Percentiles rank a stretch among this genome's conserved stretches.
Conservation (phyloP, 495 filamentous ascomycete species). For the Aspergillus taichungensis region DNA sequence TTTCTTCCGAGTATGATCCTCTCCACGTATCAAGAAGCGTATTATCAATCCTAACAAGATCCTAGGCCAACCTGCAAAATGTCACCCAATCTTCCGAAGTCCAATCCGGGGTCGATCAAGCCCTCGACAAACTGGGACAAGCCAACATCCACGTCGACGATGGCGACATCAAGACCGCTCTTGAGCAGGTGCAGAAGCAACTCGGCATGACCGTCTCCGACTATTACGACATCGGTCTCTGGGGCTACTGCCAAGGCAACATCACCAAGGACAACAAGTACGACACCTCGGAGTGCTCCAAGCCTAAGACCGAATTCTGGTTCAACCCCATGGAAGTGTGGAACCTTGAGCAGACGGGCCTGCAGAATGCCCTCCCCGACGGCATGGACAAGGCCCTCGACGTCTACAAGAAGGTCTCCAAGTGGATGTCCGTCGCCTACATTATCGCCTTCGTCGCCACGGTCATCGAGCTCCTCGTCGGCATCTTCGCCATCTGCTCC, state of each 20-base stretch:
- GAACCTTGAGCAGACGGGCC: conserved; percentile 47
- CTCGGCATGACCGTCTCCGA: conserved; percentile 61
- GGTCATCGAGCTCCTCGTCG: conserved; percentile 58
- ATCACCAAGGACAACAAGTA: conserved; percentile 38
- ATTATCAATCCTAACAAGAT: conserved; percentile 8
- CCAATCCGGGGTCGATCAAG: conserved; percentile 16
- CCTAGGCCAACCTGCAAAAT: conserved; percentile 32
- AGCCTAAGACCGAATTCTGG: conserved; percentile 56
- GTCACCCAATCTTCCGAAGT: conserved; percentile 22
- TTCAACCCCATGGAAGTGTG: conserved; percentile 63
- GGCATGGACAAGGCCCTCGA: conserved; percentile 57
- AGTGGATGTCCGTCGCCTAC: conserved; percentile 74
- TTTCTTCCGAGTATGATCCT: conserved; percentile 57
- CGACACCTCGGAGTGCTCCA: conserved; percentile 43
- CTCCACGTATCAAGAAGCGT: background rate
- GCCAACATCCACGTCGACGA: conserved; percentile 21
- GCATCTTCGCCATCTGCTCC: conserved; percentile 58
- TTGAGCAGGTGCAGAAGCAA: conserved; percentile 32
- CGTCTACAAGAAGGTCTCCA: conserved; percentile 60
- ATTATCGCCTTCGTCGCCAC: conserved; percentile 62
- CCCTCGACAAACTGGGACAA: conserved; percentile 13
- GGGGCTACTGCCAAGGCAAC: conserved; percentile 73
- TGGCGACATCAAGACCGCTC: conserved; percentile 19
- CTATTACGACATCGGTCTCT: conserved; percentile 74
- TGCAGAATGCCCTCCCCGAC: conserved; percentile 51